phyloP scores from a whole-genome alignment of 140 eudicot species.

The Cichorium intybus region DNA sequence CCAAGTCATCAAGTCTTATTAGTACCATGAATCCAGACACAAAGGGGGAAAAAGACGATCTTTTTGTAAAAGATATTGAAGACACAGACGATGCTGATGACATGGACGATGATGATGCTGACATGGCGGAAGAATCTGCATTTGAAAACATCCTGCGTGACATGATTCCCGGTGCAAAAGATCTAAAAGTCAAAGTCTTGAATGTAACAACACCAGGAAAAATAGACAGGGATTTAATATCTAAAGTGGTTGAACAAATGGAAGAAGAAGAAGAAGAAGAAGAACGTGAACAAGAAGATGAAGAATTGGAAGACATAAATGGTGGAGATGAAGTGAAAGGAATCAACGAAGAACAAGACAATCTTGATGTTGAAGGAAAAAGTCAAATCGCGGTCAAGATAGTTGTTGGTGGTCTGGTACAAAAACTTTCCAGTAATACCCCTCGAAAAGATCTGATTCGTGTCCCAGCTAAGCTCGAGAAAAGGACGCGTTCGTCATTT shows the following conservation, averaged over 20 bases:
- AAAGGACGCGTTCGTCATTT: slow-evolving; percentile 61
- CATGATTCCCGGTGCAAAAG: slow-evolving; percentile 74
- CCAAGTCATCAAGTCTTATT: slow-evolving; percentile 42
- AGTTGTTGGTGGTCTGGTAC: slow-evolving; percentile 54
- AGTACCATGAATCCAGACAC: slow-evolving; percentile 43
- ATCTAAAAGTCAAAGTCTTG: slow-evolving; percentile 72
- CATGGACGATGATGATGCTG: slow-evolving; percentile 45
- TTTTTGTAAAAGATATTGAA: slow-evolving; percentile 44
- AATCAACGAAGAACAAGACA: slow-evolving; percentile 44
- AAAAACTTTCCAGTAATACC: slow-evolving; percentile 38
- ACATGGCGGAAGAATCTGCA: slow-evolving; percentile 37
- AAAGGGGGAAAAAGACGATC: slow-evolving; percentile 40
- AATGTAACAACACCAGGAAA: slow-evolving; percentile 72
- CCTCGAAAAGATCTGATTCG: slow-evolving; percentile 55
- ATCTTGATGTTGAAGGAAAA: slow-evolving; percentile 47
- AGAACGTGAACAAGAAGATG: slow-evolving; percentile 66
- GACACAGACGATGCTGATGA: slow-evolving; percentile 62
- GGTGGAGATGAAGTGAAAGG: slow-evolving; percentile 57
- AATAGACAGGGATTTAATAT: slow-evolving; percentile 56
- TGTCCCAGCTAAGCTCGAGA: slow-evolving; percentile 81
- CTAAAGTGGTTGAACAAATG: slow-evolving; percentile 68
- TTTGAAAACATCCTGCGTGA: slow-evolving; percentile 59
- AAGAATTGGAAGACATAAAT: slow-evolving; percentile 46
- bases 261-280: slow-evolving; percentile 78
- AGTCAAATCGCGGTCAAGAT: slow-evolving; percentile 61